Base-by-base conservation (phyloP, 768 basidiomycete genomes). In the Saitozyma podzolica region DNA sequence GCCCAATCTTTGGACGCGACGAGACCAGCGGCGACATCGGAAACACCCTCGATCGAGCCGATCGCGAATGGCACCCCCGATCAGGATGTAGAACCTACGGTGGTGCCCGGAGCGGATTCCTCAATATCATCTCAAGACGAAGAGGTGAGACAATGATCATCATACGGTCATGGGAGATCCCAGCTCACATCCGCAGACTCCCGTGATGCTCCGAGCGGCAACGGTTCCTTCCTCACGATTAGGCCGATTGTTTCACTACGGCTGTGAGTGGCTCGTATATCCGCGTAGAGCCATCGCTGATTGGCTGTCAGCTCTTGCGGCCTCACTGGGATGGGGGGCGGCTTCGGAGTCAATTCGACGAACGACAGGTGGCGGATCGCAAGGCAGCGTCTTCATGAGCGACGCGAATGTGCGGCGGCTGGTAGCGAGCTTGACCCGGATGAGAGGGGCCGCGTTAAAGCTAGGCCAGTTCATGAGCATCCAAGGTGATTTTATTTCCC, bases 391-490 rank as follows among this genome's bases (percentile, higher is more conserved):
- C 6, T 87, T 97, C 78, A 86, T 97, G 86, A 90, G 89, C 1
- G 93, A 96, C 77, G 88, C 89, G 8, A 98, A 98, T 74, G 84
- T 97, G 59, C 87, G 87, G 55, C 85, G 94, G 2, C 84, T 99
- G 0, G 96, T 98, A 1, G 86, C 87, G 1, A 96, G 95, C 70
- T 83, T 99, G n/a, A 88, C 91, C 0, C 86, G 89, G 75, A 98
- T 99, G 96, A 83, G 94, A 13, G 95, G 95, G 0, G 96, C 96
- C 0, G 96, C 96, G 1, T 83, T 99, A 63, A 98, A 99, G 80
- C 81, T 98, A 2, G 96, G 96, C 0, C 96, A 98, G 74, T 99
- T 98, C 74, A 84, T 98, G 83, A 95, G 92, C 75, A 97, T 98
- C 40, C 96, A 99, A 84, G 93, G 87, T 86, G 17, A 13, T 78